phyloP scores from a whole-genome alignment of 495 filamentous ascomycete genomes.

The Aspergillus kassunensis region DNA sequence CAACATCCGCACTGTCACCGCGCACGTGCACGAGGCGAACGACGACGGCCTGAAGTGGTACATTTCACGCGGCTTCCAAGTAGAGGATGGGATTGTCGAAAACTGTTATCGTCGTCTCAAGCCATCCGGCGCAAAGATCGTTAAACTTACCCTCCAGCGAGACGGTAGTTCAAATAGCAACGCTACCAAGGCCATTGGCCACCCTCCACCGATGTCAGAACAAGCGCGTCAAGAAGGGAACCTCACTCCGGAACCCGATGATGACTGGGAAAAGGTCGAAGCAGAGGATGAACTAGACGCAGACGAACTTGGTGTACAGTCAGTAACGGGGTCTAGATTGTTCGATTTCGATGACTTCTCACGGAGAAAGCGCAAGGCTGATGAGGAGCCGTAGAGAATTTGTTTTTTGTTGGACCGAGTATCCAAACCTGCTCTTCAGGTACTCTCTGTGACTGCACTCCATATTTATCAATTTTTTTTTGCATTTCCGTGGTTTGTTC shows the following conservation, averaged over 20 bases:
- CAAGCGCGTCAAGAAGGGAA: not conserved
- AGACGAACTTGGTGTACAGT: constrained; percentile 34
- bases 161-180: constrained; percentile 14
- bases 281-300: constrained; percentile 33
- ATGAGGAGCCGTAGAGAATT: constrained; percentile 24
- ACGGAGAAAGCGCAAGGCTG: constrained; percentile 40
- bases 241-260: constrained; percentile 26
- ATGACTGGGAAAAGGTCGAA: constrained; percentile 47
- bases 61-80: constrained; percentile 67
- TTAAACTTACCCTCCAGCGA: constrained; percentile 49
- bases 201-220: not conserved
- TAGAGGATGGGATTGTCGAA: constrained; percentile 53
- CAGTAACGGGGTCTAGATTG: constrained; percentile 28
- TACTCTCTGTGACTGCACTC: too few relatives aligned
- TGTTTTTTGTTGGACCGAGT: constrained; percentile 10
- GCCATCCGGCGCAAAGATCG: constrained; percentile 74
- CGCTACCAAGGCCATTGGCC: not conserved
- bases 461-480: constrained; percentile 4
- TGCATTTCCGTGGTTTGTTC: constrained; percentile 1
- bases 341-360: constrained; percentile 25
- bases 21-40: constrained; percentile 95
- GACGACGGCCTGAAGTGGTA: constrained; percentile 87
- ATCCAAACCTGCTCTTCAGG: too few relatives aligned
- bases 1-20: constrained; percentile 58
- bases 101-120: constrained; percentile 84